These are phyloP conservation scores for Diaporthe sp. DNA, from an alignment of 2,329 filamentous ascomycete genomes.

Conservation along the genomic window DNA sequence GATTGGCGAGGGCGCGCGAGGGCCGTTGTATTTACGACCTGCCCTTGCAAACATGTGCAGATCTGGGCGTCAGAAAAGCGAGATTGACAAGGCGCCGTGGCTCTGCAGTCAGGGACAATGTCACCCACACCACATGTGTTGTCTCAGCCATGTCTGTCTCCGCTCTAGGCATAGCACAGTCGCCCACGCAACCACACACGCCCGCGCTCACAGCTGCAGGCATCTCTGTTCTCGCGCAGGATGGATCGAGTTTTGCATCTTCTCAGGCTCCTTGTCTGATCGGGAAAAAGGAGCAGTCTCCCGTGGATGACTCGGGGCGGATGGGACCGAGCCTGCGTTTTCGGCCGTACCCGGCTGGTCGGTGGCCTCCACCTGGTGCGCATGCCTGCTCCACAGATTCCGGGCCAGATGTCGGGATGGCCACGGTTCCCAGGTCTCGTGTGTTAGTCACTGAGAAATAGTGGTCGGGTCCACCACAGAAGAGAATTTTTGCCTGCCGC, in stretches of 20 bases:
- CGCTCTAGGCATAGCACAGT: not conserved
- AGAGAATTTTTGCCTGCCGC: slow-evolving; percentile 32
- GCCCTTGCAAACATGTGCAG: slow-evolving; percentile 8
- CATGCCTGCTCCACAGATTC: slow-evolving; percentile 18
- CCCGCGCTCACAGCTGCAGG: not conserved
- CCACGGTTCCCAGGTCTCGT: slow-evolving; percentile 18
- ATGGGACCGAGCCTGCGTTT: slow-evolving; percentile 1
- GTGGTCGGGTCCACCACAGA: slow-evolving; percentile 12
- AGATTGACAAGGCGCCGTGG: slow-evolving; percentile 35
- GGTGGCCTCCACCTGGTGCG: slow-evolving; percentile 23
- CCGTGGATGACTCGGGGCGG: slow-evolving; percentile 24
- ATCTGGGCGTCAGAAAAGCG: slow-evolving; percentile 41
- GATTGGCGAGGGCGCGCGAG: slow-evolving; percentile 35
- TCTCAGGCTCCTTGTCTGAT: not conserved
- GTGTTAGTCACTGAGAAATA: not conserved
- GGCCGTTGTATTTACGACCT: slow-evolving; percentile 21
- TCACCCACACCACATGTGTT: slow-evolving; percentile 11
- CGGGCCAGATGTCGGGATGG: slow-evolving; percentile 15
- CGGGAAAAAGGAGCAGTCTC: not conserved
- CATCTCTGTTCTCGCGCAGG: slow-evolving; percentile 1
- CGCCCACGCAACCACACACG: not conserved
- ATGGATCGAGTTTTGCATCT: not conserved
- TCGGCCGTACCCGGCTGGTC: slow-evolving; percentile 29
- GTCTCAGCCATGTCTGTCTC: slow-evolving; percentile 30
- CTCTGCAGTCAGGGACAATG: slow-evolving; percentile 7